These are phyloP conservation scores for Cruciata laevipes DNA, from an alignment of 257 asterid species.

Conservation along the genomic window DNA sequence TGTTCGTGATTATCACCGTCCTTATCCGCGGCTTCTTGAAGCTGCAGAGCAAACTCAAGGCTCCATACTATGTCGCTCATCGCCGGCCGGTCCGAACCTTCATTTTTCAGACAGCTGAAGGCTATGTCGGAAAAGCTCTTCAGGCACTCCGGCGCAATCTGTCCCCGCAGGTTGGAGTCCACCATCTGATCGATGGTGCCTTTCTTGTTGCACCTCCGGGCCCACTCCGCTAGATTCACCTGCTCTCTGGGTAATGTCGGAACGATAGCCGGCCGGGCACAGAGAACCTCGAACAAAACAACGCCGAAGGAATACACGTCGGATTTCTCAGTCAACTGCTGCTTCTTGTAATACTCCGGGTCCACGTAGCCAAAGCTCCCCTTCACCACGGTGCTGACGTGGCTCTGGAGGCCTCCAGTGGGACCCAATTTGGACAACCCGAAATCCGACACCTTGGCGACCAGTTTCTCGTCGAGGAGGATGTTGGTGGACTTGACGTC, in stretches of 20 bases:
- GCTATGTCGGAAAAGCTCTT: conserved; percentile 40
- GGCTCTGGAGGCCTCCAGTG: conserved; percentile 23
- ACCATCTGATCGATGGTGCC: conserved; percentile 39
- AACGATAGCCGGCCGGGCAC: conserved; percentile 40
- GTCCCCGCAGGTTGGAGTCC: conserved; percentile 36
- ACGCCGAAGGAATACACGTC: conserved; percentile 73
- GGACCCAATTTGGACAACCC: conserved; percentile 71
- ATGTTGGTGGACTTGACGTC: conserved; percentile 70
- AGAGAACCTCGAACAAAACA: conserved; percentile 49
- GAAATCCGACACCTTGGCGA: conserved; percentile 64
- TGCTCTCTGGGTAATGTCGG: conserved; percentile 25
- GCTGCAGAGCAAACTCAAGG: conserved; percentile 53
- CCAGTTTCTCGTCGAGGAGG: conserved; percentile 49
- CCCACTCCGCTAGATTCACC: conserved; percentile 56
- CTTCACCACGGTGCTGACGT: conserved; percentile 64
- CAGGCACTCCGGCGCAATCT: conserved; percentile 48
- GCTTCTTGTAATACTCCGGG: conserved; percentile 54
- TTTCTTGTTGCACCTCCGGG: conserved; percentile 22
- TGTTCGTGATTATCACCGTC: not conserved
- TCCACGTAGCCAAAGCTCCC: conserved; percentile 69
- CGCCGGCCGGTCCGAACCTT: conserved; percentile 44
- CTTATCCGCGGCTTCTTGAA: conserved; percentile 43
- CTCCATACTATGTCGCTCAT: conserved; percentile 61
- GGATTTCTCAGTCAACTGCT: conserved; percentile 54
- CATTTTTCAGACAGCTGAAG: conserved; percentile 33